Conservation (phyloP, 2,329 filamentous ascomycete species). For the Colletotrichum sp. region DNA sequence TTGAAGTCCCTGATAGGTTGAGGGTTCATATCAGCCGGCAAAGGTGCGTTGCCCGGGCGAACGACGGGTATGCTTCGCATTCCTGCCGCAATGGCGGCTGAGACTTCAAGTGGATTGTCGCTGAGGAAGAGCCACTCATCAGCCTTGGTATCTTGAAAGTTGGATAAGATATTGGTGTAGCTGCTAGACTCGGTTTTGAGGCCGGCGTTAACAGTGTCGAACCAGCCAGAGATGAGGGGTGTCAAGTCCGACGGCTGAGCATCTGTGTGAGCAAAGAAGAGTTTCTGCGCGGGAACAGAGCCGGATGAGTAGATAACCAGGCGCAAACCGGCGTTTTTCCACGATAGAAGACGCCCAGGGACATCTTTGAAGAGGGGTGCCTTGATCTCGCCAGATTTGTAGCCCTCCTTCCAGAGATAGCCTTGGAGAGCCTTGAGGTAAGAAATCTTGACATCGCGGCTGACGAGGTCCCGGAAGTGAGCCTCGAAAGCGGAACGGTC, state of each 20-base stretch:
- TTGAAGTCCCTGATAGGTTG: constrained; percentile 40
- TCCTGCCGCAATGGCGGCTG: constrained; percentile 65
- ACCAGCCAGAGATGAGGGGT: constrained; percentile 67
- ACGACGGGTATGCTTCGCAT: constrained; percentile 67
- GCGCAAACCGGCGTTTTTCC: constrained; percentile 59
- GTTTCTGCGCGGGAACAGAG: constrained; percentile 79
- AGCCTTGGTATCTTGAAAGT: constrained; percentile 49
- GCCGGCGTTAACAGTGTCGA: constrained; percentile 83
- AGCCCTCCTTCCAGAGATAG: constrained; percentile 78
- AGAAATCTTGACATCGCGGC: constrained; percentile 74
- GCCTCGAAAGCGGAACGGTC: constrained; percentile 65
- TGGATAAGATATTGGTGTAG: constrained; percentile 68
- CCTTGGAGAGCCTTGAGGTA: constrained; percentile 84
- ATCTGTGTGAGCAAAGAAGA: constrained; percentile 74
- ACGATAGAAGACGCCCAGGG: constrained; percentile 63
- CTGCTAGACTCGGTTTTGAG: constrained; percentile 71
- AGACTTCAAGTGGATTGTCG: constrained; percentile 76
- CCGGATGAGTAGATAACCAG: constrained; percentile 85
- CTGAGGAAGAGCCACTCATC: constrained; percentile 77
- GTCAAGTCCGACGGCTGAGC: constrained; percentile 64
- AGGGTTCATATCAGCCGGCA: constrained; percentile 54
- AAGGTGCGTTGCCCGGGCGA: constrained; percentile 72
- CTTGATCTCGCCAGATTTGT: constrained; percentile 70
- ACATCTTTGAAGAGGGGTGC: constrained; percentile 81
- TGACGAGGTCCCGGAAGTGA: constrained; percentile 74